phyloP scores from a whole-genome alignment of 2,329 filamentous ascomycete genomes.

The Diaporthe ilicicola region DNA sequence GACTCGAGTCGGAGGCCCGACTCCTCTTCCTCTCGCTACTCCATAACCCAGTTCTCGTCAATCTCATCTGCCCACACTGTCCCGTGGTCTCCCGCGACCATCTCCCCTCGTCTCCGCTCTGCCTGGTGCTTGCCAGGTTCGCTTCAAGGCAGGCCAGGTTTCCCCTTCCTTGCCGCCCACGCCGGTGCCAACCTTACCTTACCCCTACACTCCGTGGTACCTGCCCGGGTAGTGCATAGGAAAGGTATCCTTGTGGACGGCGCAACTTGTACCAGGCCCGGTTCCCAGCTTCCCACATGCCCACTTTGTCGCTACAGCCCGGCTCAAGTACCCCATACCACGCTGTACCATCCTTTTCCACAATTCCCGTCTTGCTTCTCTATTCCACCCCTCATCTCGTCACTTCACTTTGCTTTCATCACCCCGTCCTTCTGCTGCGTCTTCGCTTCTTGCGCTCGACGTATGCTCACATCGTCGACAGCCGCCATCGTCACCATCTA shows the following conservation, averaged over 20 bases:
- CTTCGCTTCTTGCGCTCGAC: conserved; percentile 20
- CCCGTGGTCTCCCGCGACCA: neutral
- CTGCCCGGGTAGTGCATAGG: conserved; percentile 18
- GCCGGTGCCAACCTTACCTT: conserved; percentile 31
- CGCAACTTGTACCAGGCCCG: conserved; percentile 17
- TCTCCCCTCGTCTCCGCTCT: conserved; percentile 8
- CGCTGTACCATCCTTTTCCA: conserved; percentile 26
- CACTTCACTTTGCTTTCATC: conserved; percentile 22
- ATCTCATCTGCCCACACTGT: conserved; percentile 17
- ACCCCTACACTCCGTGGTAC: conserved; percentile 10
- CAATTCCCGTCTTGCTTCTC: conserved; percentile 22
- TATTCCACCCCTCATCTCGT: conserved; percentile 13
- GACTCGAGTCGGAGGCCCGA: neutral
- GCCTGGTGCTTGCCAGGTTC: neutral
- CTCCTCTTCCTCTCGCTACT: conserved; percentile 21
- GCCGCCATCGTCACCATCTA: neutral
- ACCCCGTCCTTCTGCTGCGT: conserved; percentile 34
- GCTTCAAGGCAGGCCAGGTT: conserved; percentile 22
- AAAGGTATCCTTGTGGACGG: conserved; percentile 20
- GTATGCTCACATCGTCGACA: neutral
- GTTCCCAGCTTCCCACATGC: conserved; percentile 28
- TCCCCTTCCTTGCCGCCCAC: conserved; percentile 14
- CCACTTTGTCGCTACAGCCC: conserved; percentile 23
- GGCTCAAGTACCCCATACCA: conserved; percentile 33
- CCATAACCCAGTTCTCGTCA: conserved; percentile 14